Evolutionary conservation across 352 stramenopile genomes (phyloP).

Genomic region (Phytopythium aichiense): DNA sequence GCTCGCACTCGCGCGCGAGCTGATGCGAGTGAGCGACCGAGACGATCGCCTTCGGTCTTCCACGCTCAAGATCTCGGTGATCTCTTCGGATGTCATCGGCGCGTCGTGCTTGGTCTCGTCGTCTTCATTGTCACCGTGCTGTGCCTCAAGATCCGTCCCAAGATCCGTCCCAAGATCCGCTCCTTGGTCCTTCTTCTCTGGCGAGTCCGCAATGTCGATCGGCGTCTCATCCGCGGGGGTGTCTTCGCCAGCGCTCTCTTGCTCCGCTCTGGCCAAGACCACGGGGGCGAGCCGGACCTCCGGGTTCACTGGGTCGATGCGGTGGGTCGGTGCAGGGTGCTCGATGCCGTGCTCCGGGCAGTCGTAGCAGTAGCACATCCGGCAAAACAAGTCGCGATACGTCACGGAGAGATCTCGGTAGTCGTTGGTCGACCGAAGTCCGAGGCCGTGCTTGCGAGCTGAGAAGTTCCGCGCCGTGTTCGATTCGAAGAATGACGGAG

Average conservation of each 20-base stretch:
- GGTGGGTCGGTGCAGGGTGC: slow-evolving; percentile 52
- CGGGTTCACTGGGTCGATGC: slow-evolving; percentile 63
- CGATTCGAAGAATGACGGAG: slow-evolving; percentile 65
- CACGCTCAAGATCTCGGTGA: slow-evolving; percentile 8
- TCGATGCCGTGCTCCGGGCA: slow-evolving; percentile 89
- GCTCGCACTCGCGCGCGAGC: slow-evolving; percentile 45
- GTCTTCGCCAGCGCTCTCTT: slow-evolving; percentile 1
- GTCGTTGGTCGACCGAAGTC: slow-evolving; percentile 42
- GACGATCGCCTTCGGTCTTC: slow-evolving; percentile 51
- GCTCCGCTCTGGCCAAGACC: slow-evolving; percentile 1
- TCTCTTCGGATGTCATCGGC: slow-evolving; percentile 8
- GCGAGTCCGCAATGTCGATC: neutral
- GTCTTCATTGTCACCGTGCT: slow-evolving; percentile 11
- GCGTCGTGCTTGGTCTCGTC: slow-evolving; percentile 16
- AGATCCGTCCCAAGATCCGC: too few relatives aligned
- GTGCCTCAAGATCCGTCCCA: neutral
- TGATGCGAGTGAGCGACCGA: slow-evolving; percentile 51
- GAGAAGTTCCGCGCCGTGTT: slow-evolving; percentile 38
- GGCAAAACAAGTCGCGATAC: slow-evolving; percentile 91
- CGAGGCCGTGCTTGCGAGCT: slow-evolving; percentile 32
- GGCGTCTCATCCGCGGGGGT: neutral
- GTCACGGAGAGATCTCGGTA: slow-evolving; percentile 80
- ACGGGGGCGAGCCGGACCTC: slow-evolving; percentile 37
- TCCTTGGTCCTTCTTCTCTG: neutral
- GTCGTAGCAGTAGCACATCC: slow-evolving; percentile 92